Evolutionary conservation across 108 stramenopile species (phyloP).

Genomic region (Skeletonema potamos): DNA sequence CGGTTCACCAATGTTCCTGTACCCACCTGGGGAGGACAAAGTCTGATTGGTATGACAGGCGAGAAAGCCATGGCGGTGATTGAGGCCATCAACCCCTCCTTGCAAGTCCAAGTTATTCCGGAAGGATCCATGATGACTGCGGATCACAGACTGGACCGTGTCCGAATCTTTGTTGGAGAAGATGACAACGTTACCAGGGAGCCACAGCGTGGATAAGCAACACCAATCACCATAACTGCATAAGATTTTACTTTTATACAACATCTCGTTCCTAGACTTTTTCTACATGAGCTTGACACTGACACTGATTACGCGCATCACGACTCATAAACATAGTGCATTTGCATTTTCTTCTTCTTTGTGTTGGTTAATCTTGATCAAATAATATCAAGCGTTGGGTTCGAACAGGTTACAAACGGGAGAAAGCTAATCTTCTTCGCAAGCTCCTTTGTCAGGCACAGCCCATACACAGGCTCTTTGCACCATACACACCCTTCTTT

Average conservation of each 20-base stretch:
- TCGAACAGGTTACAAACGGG: conserved; percentile 27
- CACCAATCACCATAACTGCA: neutral
- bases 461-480: conserved; percentile 27
- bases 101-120: conserved; percentile 21
- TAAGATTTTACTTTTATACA: neutral
- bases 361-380: too few relatives aligned
- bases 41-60: conserved; percentile 31
- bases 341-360: too few relatives aligned
- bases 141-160: conserved; percentile 47
- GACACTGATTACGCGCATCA: too few relatives aligned
- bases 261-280: too few relatives aligned
- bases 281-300: too few relatives aligned
- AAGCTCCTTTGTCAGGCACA: conserved; percentile 27
- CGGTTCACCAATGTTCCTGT: neutral
- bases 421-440: conserved; percentile 28
- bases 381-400: neutral
- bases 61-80: conserved; percentile 34
- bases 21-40: neutral
- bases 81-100: neutral
- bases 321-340: too few relatives aligned
- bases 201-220: neutral
- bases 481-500: conserved; percentile 35
- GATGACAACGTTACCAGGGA: conserved; percentile 22
- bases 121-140: conserved; percentile 28
- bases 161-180: conserved; percentile 45